Evolutionary conservation across 1,139 yeast genomes (phyloP).

Genomic region (Pneumocystis wakefieldiae): DNA sequence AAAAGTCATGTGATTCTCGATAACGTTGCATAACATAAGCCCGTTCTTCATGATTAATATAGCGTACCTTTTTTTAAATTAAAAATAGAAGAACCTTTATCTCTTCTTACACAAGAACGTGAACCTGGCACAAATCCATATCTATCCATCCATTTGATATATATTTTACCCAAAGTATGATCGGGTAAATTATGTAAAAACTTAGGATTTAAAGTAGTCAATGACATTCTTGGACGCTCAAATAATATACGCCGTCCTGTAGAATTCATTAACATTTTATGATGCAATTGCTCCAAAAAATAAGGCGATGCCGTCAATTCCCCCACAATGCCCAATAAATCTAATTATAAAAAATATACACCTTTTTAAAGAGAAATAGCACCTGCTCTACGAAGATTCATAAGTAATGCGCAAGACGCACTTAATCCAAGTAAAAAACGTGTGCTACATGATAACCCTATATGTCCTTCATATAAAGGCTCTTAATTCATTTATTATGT

Average conservation of each 20-base stretch:
- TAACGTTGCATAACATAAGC: conserved; percentile 86
- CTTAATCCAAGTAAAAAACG: not conserved
- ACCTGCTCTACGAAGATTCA: conserved; percentile 27
- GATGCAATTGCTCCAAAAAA: conserved; percentile 47
- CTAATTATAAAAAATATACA: conserved; percentile 18
- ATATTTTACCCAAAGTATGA: conserved; percentile 66
- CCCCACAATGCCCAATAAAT: conserved; percentile 82
- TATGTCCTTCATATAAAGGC: not conserved
- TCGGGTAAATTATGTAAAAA: conserved; percentile 45
- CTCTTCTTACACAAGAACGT: conserved; percentile 45
- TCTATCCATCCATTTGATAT: conserved; percentile 63
- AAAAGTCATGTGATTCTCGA: conserved; percentile 93
- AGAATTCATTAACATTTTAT: conserved; percentile 58
- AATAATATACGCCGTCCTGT: conserved; percentile 62
- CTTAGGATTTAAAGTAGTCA: conserved; percentile 50
- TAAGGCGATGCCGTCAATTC: conserved; percentile 74
- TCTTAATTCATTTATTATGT: not conserved
- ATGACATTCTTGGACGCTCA: conserved; percentile 73
- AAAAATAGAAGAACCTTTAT: not conserved
- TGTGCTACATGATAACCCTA: not conserved
- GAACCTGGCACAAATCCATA: conserved; percentile 94
- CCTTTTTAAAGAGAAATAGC: too few species aligned
- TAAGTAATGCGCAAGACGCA: not conserved
- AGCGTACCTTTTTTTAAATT: conserved; percentile 25
- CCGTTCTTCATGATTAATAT: conserved; percentile 75